Evolutionary conservation across 257 asterid species (phyloP), one percentile per base, ranked within the genome.

Genomic region (Solanum neorickii): DNA sequence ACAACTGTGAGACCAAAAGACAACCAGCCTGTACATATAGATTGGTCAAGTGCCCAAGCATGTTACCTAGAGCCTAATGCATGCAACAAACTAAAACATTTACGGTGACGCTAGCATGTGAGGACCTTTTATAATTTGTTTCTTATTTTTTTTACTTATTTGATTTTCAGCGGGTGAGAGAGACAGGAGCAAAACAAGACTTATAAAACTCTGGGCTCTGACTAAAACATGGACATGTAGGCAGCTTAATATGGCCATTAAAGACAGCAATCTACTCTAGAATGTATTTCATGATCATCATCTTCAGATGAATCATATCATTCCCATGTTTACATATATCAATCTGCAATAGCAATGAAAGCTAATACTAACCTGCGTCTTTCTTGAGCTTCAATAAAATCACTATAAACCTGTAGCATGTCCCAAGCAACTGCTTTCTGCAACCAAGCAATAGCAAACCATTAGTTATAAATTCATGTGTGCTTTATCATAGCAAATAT

Each of bases 361-460:
- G 41, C 66, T 49, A 18, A 84, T 59, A 66, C 86, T 72, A 91
- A 96, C 99, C 98, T 94, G 87, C 95, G 93, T 84, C 96, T 96
- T 90, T 97, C 99, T 87, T 94, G 95, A 90, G 95, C 90, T 56
- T 97, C 99, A 90, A 97, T 93, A 88, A 93, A 95, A 52, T 94
- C 91, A 90, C 92, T 89, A 89, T 97, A 97, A 86, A 97, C 96
- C 91, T 92, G 96, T 92, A 92, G 94, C 99, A 97, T 97, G 87
- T 97, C 99, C 99, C 99, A 94, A 84, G 98, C 98, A 89, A 95
- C 96, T 82, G 99, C 99, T 91, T 95, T 93, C 98, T 97, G 89
- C 83, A 93, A 88, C 77, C 83, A 77, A 44, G 27, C 62, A 66
- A 60, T 14, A 59, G 47, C 29, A 42, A 70, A 39, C 39, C 82